phyloP scores from a whole-genome alignment of 2,329 filamentous ascomycete species.

The Dissoconium aciculare region DNA sequence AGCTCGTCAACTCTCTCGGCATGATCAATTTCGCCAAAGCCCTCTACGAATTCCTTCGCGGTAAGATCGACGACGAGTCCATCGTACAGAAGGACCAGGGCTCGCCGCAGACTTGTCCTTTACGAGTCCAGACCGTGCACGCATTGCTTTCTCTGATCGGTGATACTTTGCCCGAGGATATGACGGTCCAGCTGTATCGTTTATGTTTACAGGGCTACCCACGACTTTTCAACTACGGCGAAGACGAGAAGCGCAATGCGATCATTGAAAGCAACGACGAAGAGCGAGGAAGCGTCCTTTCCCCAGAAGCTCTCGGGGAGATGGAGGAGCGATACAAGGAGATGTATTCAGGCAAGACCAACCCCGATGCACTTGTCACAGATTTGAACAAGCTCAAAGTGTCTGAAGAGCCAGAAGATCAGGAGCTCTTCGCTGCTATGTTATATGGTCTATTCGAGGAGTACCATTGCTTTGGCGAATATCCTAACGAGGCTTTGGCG shows the following conservation, averaged over 20 bases:
- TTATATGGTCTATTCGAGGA: constrained; percentile 96
- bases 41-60: constrained; percentile 64
- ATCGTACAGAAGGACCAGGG: constrained; percentile 57
- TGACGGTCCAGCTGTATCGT: constrained; percentile 68
- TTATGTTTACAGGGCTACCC: constrained; percentile 87
- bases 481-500: constrained; percentile 86
- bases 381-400: constrained; percentile 76
- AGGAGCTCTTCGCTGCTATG: constrained; percentile 96
- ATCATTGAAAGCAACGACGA: constrained; percentile 71
- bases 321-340: constrained; percentile 98
- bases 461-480: constrained; percentile 87
- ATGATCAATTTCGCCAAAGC: constrained; percentile 48
- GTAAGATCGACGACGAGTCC: constrained; percentile 71
- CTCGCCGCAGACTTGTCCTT: constrained; percentile 52
- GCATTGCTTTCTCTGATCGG: constrained; percentile 61
- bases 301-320: constrained; percentile 62
- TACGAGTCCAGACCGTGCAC: constrained; percentile 74
- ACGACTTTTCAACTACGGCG: constrained; percentile 87
- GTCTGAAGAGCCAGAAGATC: constrained; percentile 67
- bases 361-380: constrained; percentile 72
- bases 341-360: constrained; percentile 87
- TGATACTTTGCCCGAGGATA: constrained; percentile 45
- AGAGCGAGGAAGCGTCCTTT: constrained; percentile 63
- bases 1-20: constrained; percentile 36
- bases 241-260: constrained; percentile 60